A percentile compares a stretch with the other conserved stretches of the same genome.
These are phyloP conservation scores for Neoascochyta sp. DNA, from an alignment of 2,329 filamentous ascomycete genomes.

Conservation along the genomic window DNA sequence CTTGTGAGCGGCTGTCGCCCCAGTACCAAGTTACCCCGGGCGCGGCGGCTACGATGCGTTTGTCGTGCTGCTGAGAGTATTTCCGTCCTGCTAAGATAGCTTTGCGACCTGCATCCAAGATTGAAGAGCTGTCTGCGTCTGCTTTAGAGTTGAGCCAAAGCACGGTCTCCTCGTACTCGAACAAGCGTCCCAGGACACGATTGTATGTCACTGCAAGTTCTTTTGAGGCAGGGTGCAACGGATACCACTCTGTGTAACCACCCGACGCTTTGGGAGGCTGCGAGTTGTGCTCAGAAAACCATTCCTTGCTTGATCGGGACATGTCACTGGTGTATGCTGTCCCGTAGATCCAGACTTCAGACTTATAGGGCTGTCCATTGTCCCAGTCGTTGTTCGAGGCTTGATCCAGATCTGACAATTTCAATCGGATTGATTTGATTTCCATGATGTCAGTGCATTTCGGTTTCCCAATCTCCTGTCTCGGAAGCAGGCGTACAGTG, in stretches of 20 bases:
- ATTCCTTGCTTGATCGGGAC: constrained; percentile 27
- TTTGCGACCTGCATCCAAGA: constrained; percentile 45
- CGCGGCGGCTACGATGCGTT: constrained; percentile 41
- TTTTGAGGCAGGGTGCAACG: constrained; percentile 42
- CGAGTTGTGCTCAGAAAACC: constrained; percentile 10
- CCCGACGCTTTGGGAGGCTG: constrained; percentile 17
- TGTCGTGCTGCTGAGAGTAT: constrained; percentile 47
- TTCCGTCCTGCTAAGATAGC: constrained; percentile 47
- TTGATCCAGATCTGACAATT: constrained; percentile 48
- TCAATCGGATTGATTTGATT: constrained; percentile 52
- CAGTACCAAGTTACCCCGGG: constrained; percentile 52
- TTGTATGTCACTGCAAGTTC: constrained; percentile 49
- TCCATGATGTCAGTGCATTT: constrained; percentile 51
- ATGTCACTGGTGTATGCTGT: constrained; percentile 45
- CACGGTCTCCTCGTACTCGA: constrained; percentile 49
- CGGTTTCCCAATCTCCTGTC: constrained; percentile 7
- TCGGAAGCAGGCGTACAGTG: constrained; percentile 47
- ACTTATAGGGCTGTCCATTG: constrained; percentile 46
- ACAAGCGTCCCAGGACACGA: constrained; percentile 53
- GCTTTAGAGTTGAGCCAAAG: constrained; percentile 41
- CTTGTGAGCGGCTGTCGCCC: constrained; percentile 54
- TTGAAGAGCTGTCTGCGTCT: constrained; percentile 3
- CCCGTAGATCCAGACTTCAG: constrained; percentile 49
- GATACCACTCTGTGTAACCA: constrained; percentile 53
- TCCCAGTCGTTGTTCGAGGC: constrained; percentile 46